Base-by-base conservation (phyloP, 129 eudicot genomes). In the Artemisia annua region DNA sequence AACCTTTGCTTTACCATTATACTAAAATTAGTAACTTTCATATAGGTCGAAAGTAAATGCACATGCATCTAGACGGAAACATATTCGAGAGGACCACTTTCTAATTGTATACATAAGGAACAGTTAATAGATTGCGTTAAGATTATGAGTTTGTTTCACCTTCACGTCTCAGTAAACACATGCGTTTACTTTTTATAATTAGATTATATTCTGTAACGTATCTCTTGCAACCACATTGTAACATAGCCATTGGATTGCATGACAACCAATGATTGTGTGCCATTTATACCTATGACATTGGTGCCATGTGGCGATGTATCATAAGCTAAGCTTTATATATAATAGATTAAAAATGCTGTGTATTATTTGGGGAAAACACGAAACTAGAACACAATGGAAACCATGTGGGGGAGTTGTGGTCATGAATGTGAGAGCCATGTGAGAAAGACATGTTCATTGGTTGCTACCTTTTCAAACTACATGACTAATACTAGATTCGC, bases 351-450 rank as follows among this genome's bases (percentile, higher is more conserved):
- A 9, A 17, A 8, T 2, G 1, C 3, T 66, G 71, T 70, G 66
- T 61, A 68, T 69, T 59, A 60, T 58, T 61, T 62, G 54, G 46
- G 71, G 55, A 74, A 74, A 54, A 53, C 71, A 63, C 16, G 63
- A 63, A 59, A 70, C 67, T 70, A 46, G 72, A 70, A 65, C 49
- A 71, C 48, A 10, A 70, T 48, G 71, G 76, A 59, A 62, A 52
- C 77, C 82, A 78, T 78, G 82, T 70, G 80, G 66, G 54, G 61
- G 80, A 67, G 68, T 56, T 39, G 58, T 56, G 77, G 52, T 7
- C 14, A 17, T 70, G 54, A 78, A 71, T 71, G 82, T 78, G 81
- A 22, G 43, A 63, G 60, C 82, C 77, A 78, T 71, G 77, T 70
- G 82, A 78, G 20, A 63, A 46, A 59, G 71, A 77, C 76, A 70